Conservation (phyloP, 192 early-diverging fungal species). For the Coemansia sp. region DNA sequence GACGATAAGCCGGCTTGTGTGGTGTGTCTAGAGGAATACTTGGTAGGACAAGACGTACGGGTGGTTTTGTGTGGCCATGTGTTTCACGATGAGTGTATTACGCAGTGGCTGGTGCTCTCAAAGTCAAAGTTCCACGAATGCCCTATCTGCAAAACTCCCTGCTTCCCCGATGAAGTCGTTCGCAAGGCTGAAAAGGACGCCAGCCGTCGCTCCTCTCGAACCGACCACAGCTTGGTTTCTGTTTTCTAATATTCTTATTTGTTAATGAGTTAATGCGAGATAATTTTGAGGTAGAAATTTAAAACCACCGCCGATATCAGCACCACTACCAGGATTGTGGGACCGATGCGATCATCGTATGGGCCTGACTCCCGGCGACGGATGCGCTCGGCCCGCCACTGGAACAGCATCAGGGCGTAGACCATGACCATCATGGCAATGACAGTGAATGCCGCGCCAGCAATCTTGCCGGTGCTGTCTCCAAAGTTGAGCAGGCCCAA, state of each 20-base stretch:
- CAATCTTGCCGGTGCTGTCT: constrained; percentile 66
- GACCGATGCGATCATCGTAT: constrained; percentile 61
- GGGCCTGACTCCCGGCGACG: constrained; percentile 64
- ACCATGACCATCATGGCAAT: constrained; percentile 76
- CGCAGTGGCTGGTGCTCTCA: constrained; percentile 38
- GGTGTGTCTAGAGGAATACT: constrained; percentile 66
- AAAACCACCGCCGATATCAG: constrained; percentile 63
- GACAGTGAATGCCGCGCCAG: constrained; percentile 65
- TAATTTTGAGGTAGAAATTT: constrained; percentile 60
- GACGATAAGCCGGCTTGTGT: constrained; percentile 53
- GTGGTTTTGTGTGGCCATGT: constrained; percentile 63
- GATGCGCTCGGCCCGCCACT: constrained; percentile 71
- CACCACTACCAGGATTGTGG: constrained; percentile 53
- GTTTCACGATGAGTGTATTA: constrained; percentile 65
- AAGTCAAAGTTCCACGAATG: constrained; percentile 44
- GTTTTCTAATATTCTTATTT: constrained; percentile 20
- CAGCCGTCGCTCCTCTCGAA: neutral
- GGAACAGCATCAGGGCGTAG: constrained; percentile 73
- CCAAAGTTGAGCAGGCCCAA: constrained; percentile 82
- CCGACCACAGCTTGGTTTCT: constrained; percentile 6
- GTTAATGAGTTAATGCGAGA: neutral
- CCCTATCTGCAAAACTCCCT: constrained; percentile 44
- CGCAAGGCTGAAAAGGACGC: constrained; percentile 23
- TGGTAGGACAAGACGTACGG: constrained; percentile 55
- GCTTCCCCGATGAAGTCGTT: constrained; percentile 24